Percentiles rank a stretch among this genome's conserved stretches.
Evolutionary conservation across 2,329 filamentous ascomycete genomes (phyloP).

Genomic region (Neonectria ditissima): DNA sequence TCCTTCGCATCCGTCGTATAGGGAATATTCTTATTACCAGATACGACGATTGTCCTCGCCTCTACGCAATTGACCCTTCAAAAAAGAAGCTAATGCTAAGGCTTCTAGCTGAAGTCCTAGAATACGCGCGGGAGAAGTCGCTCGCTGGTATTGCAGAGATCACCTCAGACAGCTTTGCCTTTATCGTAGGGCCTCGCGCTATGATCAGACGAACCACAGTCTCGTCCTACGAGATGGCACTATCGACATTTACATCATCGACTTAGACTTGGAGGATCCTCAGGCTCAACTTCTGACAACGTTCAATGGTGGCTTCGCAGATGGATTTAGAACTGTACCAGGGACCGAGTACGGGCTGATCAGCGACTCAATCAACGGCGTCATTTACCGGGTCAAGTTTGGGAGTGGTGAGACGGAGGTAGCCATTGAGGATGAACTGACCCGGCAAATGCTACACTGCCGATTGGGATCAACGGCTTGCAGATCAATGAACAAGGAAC

Average conservation of each 20-base stretch:
- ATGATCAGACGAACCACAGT: neutral
- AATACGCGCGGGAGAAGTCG: neutral
- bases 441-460: neutral
- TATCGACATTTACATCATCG: neutral
- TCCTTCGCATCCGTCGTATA: neutral
- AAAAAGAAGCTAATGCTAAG: neutral
- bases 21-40: neutral
- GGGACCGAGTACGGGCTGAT: neutral
- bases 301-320: neutral
- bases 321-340: neutral
- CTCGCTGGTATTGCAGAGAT: neutral
- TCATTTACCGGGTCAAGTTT: neutral
- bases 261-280: neutral
- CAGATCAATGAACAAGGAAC: neutral
- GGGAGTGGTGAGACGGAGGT: neutral
- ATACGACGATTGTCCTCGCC: neutral
- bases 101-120: neutral
- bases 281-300: neutral
- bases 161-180: neutral
- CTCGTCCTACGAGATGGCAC: neutral
- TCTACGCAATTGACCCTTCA: neutral
- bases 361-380: neutral
- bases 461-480: neutral
- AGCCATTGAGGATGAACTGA: neutral
- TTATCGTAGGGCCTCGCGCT: neutral